A percentile compares a stretch with the other conserved stretches of the same genome.
phyloP scores from a whole-genome alignment of 1,284 basidiomycete genomes.

The Abortiporus biennis region DNA sequence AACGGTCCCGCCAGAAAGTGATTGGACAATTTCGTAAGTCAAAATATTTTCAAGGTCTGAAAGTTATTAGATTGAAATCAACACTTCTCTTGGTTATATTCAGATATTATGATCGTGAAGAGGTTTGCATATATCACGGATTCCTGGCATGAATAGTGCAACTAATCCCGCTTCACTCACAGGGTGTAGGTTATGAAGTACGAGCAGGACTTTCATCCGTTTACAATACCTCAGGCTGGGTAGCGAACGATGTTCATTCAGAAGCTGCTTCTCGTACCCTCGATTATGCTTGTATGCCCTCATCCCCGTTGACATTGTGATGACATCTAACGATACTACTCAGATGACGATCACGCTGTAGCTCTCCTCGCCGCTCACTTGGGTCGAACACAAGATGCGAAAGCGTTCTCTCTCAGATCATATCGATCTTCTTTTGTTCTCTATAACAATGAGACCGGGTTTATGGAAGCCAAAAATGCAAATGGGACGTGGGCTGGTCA shows the following conservation, averaged over 20 bases:
- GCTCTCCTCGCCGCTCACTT: slow-evolving; percentile 54
- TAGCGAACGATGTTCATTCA: slow-evolving; percentile 75
- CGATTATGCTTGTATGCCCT: slow-evolving; percentile 66
- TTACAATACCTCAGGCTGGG: slow-evolving; percentile 68
- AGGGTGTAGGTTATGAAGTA: slow-evolving; percentile 78
- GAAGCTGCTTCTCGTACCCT: slow-evolving; percentile 75
- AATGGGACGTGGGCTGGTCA: slow-evolving; percentile 70
- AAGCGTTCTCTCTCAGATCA: slow-evolving; percentile 50
- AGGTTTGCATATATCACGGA: slow-evolving; percentile 32
- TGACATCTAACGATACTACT: neutral
- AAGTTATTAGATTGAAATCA: neutral
- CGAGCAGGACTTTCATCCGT: slow-evolving; percentile 71
- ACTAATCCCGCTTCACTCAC: slow-evolving; percentile 1
- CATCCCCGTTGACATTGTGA: too few species aligned
- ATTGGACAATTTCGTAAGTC: slow-evolving; percentile 47
- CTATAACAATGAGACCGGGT: slow-evolving; percentile 70
- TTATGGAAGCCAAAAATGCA: slow-evolving; percentile 75
- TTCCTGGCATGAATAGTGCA: neutral
- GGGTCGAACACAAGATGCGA: slow-evolving; percentile 42
- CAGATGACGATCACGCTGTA: slow-evolving; percentile 77
- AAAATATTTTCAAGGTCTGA: neutral
- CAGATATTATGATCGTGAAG: slow-evolving; percentile 71
- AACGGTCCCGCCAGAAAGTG: slow-evolving; percentile 58
- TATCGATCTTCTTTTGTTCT: slow-evolving; percentile 53
- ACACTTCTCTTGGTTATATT: neutral